Conservation (phyloP, 2,329 filamentous ascomycete species). For the Aureobasidium sp. region DNA sequence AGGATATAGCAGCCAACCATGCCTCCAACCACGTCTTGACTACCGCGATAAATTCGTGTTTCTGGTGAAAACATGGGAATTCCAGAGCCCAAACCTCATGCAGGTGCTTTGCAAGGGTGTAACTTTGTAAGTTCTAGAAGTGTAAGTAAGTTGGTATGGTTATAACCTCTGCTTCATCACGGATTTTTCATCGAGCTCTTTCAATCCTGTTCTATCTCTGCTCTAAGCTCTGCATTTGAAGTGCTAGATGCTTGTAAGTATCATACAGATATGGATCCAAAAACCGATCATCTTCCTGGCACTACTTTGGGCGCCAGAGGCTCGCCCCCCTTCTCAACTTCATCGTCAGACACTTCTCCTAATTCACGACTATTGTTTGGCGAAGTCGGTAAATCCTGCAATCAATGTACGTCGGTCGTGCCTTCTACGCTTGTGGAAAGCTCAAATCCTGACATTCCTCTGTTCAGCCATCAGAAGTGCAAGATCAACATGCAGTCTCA, state of each 20-base stretch:
- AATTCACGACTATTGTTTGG: constrained; percentile 41
- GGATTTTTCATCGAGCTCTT: no score
- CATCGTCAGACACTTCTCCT: constrained; percentile 28
- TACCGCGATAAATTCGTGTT: constrained; percentile 29
- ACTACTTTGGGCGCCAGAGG: constrained; percentile 28
- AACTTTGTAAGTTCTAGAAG: constrained; percentile 2
- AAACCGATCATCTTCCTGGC: background rate
- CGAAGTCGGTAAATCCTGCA: constrained; percentile 42
- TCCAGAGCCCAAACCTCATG: background rate
- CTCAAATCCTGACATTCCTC: constrained; percentile 14
- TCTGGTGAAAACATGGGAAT: constrained; percentile 5
- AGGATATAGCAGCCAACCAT: constrained; percentile 4
- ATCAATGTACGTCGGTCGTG: constrained; percentile 27
- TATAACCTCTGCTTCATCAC: no score
- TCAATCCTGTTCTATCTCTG: background rate
- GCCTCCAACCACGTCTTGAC: background rate
- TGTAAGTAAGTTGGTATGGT: no score
- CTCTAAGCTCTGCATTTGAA: no score
- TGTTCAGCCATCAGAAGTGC: constrained; percentile 38
- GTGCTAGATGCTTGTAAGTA: no score
- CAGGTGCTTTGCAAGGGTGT: constrained; percentile 1
- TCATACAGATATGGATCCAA: background rate
- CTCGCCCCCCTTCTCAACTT: constrained; percentile 28
- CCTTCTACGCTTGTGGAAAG: background rate
- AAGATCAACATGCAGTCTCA: constrained; percentile 43